These are phyloP conservation scores for Fusarium austroafricanum DNA, from an alignment of 2,329 filamentous ascomycete genomes.

Conservation along the genomic window DNA sequence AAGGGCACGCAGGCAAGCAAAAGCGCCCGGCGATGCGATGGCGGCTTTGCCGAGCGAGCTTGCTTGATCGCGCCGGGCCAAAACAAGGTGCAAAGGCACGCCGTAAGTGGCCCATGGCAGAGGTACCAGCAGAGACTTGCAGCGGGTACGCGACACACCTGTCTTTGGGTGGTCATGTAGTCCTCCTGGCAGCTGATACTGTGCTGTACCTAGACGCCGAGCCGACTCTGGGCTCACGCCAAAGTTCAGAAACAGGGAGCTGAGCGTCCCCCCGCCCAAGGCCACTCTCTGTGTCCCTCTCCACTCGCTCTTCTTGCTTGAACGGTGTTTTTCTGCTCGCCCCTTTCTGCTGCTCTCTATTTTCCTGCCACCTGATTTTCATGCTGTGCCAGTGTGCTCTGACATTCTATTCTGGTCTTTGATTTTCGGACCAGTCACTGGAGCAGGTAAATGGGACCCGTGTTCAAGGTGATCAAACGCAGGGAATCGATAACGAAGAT, in stretches of 20 bases:
- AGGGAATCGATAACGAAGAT: neutral
- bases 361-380: slow-evolving; percentile 38
- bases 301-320: slow-evolving; percentile 46
- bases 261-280: slow-evolving; percentile 46
- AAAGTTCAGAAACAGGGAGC: slow-evolving; percentile 47
- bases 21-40: slow-evolving; percentile 26
- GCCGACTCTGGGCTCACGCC: slow-evolving; percentile 31
- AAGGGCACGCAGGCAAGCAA: slow-evolving; percentile 32
- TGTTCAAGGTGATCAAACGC: neutral
- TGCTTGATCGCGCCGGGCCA: slow-evolving; percentile 43
- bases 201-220: slow-evolving; percentile 50
- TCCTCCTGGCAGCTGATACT: slow-evolving; percentile 51
- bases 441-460: neutral
- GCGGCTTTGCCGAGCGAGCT: slow-evolving; percentile 41
- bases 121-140: slow-evolving; percentile 52
- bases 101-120: slow-evolving; percentile 43
- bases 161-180: slow-evolving; percentile 50
- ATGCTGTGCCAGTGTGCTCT: slow-evolving; percentile 9
- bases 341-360: slow-evolving; percentile 2
- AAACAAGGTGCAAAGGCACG: slow-evolving; percentile 45
- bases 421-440: slow-evolving; percentile 1
- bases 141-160: slow-evolving; percentile 54
- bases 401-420: slow-evolving; percentile 12
- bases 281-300: slow-evolving; percentile 42
- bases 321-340: neutral